These are phyloP conservation scores for Pseudopithomyces maydicus DNA, from an alignment of 2,329 filamentous ascomycete species.

Conservation along the genomic window DNA sequence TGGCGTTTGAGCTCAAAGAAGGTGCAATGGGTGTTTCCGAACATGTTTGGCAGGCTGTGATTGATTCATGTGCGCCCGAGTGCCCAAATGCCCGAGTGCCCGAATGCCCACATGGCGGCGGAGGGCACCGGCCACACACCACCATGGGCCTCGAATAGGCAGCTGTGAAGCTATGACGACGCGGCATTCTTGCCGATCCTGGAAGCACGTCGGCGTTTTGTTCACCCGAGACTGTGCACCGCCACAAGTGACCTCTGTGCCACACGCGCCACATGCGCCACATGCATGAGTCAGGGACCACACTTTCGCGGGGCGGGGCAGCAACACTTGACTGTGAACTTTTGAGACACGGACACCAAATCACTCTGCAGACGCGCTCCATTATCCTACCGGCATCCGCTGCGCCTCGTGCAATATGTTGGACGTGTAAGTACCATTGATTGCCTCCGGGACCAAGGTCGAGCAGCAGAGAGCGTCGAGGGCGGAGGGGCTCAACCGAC, in stretches of 20 bases:
- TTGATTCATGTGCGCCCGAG: neutral
- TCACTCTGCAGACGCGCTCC: neutral
- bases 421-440: conserved; percentile 34
- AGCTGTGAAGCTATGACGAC: conserved; percentile 42
- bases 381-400: neutral
- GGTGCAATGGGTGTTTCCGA: conserved; percentile 31
- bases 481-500: neutral
- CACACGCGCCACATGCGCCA: neutral
- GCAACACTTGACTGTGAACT: conserved; percentile 17
- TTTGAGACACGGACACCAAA: neutral
- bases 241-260: neutral
- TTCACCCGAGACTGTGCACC: neutral
- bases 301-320: conserved; percentile 6
- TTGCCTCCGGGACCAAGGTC: neutral
- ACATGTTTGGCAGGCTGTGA: neutral
- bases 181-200: conserved; percentile 25
- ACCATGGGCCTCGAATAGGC: conserved; percentile 29
- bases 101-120: neutral
- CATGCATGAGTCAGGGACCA: too few relatives aligned
- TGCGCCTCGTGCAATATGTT: conserved; percentile 30
- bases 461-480: neutral
- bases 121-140: neutral
- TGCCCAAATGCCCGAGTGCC: neutral
- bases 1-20: conserved; percentile 17
- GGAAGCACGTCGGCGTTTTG: conserved; percentile 24